These are phyloP conservation scores for Eragrostis nindensis DNA, from an alignment of 176 grass and related monocot genomes.

Conservation along the genomic window DNA sequence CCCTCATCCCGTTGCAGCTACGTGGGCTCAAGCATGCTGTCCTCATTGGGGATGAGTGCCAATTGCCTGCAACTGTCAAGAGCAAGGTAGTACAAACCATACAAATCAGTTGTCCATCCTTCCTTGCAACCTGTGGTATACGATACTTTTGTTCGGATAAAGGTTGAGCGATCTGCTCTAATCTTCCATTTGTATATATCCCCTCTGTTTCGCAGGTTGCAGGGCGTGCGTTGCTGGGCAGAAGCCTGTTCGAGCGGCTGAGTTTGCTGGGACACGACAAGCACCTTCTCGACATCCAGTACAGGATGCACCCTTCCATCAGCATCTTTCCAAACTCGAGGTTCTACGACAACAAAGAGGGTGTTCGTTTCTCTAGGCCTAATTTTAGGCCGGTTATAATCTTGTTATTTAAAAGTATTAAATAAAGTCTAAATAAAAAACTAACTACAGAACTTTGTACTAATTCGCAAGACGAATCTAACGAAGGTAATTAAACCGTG, in stretches of 20 bases:
- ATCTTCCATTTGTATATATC: no score
- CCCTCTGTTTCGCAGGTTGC: slow-evolving; percentile 40
- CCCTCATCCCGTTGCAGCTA: slow-evolving; percentile 61
- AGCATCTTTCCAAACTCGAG: slow-evolving; percentile 52
- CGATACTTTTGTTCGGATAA: not conserved
- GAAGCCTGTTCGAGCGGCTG: slow-evolving; percentile 63
- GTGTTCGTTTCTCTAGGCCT: no score
- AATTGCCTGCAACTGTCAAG: slow-evolving; percentile 62
- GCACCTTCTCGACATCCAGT: slow-evolving; percentile 68
- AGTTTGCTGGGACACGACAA: slow-evolving; percentile 56
- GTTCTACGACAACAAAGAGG: slow-evolving; percentile 52
- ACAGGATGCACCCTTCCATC: slow-evolving; percentile 77
- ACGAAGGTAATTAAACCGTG: no score
- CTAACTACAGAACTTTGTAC: no score
- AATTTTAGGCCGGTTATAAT: no score
- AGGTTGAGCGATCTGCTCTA: not conserved
- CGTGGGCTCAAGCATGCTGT: slow-evolving; percentile 45
- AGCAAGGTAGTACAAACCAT: slow-evolving; percentile 57
- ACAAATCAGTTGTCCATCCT: not conserved
- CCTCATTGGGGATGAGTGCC: slow-evolving; percentile 67
- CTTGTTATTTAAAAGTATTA: no score
- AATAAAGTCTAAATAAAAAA: no score
- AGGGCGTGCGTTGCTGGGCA: slow-evolving; percentile 45
- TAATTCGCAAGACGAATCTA: no score
- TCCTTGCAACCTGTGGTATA: no score